phyloP scores from a whole-genome alignment of 148 eudicot genomes.

The Vaccinium vitisidaea region DNA sequence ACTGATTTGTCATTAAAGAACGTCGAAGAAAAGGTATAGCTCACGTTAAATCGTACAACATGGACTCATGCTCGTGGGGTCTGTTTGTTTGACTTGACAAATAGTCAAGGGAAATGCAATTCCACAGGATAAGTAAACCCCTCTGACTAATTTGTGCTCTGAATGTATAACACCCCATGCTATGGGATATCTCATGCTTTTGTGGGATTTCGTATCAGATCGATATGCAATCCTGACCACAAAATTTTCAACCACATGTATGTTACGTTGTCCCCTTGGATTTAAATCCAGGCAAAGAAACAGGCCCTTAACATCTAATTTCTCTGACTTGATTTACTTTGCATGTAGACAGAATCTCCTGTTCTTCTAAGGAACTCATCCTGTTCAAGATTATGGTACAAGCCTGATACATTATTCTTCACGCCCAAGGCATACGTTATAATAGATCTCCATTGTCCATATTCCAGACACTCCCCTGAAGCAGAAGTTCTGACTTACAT shows the following conservation, averaged over 20 bases:
- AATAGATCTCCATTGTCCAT: constrained; percentile 85
- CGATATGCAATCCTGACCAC: neutral
- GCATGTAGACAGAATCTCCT: constrained; percentile 52
- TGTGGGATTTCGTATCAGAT: neutral
- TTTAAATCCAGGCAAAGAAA: neutral
- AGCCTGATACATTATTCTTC: constrained; percentile 72
- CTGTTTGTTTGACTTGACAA: neutral
- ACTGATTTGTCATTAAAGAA: constrained; percentile 78
- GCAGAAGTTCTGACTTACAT: constrained; percentile 78
- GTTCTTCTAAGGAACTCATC: constrained; percentile 68
- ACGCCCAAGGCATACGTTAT: constrained; percentile 85
- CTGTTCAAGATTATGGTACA: constrained; percentile 88
- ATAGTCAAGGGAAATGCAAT: neutral
- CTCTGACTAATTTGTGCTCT: neutral
- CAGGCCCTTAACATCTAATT: neutral
- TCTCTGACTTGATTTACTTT: neutral
- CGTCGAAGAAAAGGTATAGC: constrained; percentile 50
- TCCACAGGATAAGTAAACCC: neutral
- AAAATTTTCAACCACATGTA: neutral
- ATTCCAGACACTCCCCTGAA: constrained; percentile 76
- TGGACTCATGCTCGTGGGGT: neutral
- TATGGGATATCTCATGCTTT: neutral
- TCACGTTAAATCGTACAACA: neutral
- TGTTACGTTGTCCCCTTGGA: neutral
- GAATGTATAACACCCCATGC: neutral